Evolutionary conservation across 331 rosid genomes (phyloP), one percentile per base, ranked within the genome.

Genomic region (Malus hybrid): DNA sequence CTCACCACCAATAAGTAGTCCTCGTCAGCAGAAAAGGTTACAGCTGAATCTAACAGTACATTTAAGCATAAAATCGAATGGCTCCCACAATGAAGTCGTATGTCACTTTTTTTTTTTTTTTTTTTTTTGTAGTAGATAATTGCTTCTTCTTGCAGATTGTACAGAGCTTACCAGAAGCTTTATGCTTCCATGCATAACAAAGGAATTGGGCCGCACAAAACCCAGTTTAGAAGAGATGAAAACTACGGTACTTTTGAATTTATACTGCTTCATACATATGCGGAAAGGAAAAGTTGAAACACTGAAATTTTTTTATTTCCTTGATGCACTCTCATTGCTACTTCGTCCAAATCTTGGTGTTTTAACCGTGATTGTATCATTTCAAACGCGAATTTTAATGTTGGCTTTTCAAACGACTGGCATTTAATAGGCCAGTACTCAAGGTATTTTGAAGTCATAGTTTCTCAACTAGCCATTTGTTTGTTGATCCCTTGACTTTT

Each of bases 161-260:
- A 84, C 76, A 89, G 97, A 85, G 97, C 99, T 65, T 95, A 95
- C 86, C 91, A 92, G 88, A 95, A 86, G 77, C 83, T 95, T 78
- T 90, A 86, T 82, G 84, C 88, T 75, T 95, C 97, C 71, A 95
- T 95, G 99, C 99, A 95, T 69, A 92, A 86, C 48, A 78, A 78
- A 86, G 99, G 93, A 85, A 85, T 83, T 32, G 92, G 97, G 19
- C 93, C 93, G 4, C 97, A 92, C 91, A 92, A 89, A 84, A 95
- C 99, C 73, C 99, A 92, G 77, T 92, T 90, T 78, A 85, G 97
- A 86, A 90, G 99, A 87, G 99, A 95, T 84, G 97, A 95, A 77
- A 85, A 90, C 82, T 90, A 89, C 5, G 99, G 99, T 95, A 90
- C 82, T 62, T 67, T 74, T 71, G 19, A 13, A 57, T 32, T 48